These are phyloP conservation scores for Paramecium octaurelia DNA, from an alignment of 73 alveolate genomes.

Conservation along the genomic window DNA sequence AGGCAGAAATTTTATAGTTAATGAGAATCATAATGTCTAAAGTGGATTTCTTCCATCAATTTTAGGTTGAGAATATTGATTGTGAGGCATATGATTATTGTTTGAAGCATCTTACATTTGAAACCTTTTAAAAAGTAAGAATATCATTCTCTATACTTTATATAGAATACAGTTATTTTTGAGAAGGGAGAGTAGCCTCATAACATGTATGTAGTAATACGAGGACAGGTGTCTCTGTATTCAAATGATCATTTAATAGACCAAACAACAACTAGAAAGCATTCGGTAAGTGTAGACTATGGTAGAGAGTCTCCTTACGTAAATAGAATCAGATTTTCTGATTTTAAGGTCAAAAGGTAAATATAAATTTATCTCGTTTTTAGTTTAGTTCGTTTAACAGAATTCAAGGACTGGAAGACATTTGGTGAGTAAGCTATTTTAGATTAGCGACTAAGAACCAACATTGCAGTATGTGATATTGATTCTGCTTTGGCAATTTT, in stretches of 20 bases:
- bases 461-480: neutral
- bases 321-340: neutral
- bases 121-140: neutral
- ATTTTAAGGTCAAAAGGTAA: neutral
- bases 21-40: neutral
- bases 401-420: neutral
- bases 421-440: slow-evolving; percentile 24
- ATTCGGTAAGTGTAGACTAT: slow-evolving; percentile 22
- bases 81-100: neutral
- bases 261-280: neutral
- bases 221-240: neutral
- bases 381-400: neutral
- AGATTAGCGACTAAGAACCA: neutral
- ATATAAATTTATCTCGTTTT: neutral
- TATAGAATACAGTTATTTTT: neutral
- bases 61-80: neutral
- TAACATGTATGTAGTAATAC: neutral
- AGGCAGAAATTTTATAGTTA: neutral
- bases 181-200: slow-evolving; percentile 8
- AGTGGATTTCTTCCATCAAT: neutral
- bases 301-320: neutral
- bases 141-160: neutral
- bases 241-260: neutral
- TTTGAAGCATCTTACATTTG: neutral
- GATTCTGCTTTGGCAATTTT: neutral